Conservation (phyloP, 2,329 filamentous ascomycete genomes). For the Hypoxylon sp. region DNA sequence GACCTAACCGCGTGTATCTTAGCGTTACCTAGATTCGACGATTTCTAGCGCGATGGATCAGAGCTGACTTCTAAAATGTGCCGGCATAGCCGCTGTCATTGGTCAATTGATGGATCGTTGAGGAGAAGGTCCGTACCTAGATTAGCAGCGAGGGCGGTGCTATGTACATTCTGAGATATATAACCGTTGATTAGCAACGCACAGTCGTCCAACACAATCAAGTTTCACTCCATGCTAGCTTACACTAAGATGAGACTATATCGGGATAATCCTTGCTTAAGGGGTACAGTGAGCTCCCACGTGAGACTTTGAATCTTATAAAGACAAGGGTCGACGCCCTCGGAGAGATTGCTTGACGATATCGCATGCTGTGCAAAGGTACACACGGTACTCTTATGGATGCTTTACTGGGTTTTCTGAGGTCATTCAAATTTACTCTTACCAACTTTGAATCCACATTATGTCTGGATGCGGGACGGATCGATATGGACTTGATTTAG, state of each 20-base stretch:
- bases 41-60: slow-evolving; percentile 3
- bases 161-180: slow-evolving; percentile 30
- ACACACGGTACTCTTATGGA: background rate
- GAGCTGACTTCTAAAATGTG: slow-evolving; percentile 12
- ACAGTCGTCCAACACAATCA: slow-evolving; percentile 26
- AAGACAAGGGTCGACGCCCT: slow-evolving; percentile 24
- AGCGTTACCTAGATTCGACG: slow-evolving; percentile 9
- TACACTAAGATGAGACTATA: slow-evolving; percentile 28
- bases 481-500: background rate
- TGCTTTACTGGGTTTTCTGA: background rate
- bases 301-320: slow-evolving; percentile 30
- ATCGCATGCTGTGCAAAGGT: background rate
- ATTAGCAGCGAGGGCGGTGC: slow-evolving; percentile 6
- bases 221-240: slow-evolving; percentile 38
- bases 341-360: slow-evolving; percentile 10
- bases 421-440: background rate
- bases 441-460: background rate
- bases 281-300: slow-evolving; percentile 15
- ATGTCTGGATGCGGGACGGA: background rate
- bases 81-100: slow-evolving; percentile 19
- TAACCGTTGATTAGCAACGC: slow-evolving; percentile 22
- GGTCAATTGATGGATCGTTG: background rate
- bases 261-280: slow-evolving; percentile 34
- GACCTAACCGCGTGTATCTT: slow-evolving; percentile 8
- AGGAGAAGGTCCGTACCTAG: slow-evolving; percentile 10